phyloP scores from a whole-genome alignment of 805 yeast species.

The Wickerhamomyces bovis region DNA sequence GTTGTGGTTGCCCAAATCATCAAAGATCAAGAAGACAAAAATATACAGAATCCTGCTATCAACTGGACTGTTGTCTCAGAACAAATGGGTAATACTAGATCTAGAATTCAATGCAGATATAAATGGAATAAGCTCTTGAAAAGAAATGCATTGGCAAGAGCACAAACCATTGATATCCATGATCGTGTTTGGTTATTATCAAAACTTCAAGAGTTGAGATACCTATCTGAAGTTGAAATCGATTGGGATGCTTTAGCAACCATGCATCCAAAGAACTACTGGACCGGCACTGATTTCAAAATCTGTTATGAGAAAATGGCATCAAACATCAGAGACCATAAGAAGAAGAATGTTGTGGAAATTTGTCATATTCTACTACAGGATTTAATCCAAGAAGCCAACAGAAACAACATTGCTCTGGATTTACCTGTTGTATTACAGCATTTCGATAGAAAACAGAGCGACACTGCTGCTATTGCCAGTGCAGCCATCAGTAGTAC shows the following conservation, averaged over 20 bases:
- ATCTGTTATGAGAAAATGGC: slow-evolving; percentile 58
- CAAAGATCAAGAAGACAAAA: slow-evolving; percentile 25
- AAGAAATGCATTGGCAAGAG: slow-evolving; percentile 44
- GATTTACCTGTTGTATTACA: slow-evolving; percentile 22
- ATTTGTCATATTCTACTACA: slow-evolving; percentile 25
- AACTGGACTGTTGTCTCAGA: slow-evolving; percentile 94
- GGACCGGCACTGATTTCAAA: slow-evolving; percentile 59
- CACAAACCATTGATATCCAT: slow-evolving; percentile 36
- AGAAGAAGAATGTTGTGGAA: slow-evolving; percentile 32
- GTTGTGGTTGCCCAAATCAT: slow-evolving; percentile 48
- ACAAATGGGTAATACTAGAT: slow-evolving; percentile 79
- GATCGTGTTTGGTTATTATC: slow-evolving; percentile 47
- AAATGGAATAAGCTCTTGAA: slow-evolving; percentile 84
- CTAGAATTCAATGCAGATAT: slow-evolving; percentile 91
- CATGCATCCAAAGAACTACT: slow-evolving; percentile 36
- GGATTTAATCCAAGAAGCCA: slow-evolving; percentile 15
- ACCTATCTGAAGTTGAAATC: slow-evolving; percentile 35
- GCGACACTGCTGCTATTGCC: slow-evolving; percentile 8
- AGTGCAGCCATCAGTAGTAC: slow-evolving; percentile 14
- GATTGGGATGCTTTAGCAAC: slow-evolving; percentile 54
- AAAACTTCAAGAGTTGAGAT: slow-evolving; percentile 38
- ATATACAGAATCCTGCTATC: slow-evolving; percentile 36
- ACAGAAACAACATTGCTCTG: slow-evolving; percentile 11
- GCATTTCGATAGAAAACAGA: slow-evolving; percentile 5
- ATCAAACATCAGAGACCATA: slow-evolving; percentile 41